Conservation (phyloP, 768 basidiomycete genomes). For the Kwoniella sp. region DNA sequence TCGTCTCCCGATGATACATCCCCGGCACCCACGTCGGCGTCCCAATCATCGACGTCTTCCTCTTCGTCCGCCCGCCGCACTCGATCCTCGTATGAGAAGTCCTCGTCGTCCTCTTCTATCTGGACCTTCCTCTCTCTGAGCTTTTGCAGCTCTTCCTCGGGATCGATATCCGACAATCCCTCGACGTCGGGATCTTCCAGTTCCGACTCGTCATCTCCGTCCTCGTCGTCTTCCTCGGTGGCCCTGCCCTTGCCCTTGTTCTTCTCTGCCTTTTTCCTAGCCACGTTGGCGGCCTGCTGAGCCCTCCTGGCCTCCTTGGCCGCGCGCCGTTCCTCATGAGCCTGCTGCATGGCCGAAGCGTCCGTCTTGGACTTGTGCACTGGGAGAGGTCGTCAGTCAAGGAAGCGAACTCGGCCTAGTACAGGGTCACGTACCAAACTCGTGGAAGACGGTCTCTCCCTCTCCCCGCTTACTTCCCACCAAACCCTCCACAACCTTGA, state of each 20-base stretch:
- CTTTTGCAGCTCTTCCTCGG: slow-evolving; percentile 50
- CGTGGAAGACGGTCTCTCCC: slow-evolving; percentile 88
- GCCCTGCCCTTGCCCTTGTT: slow-evolving; percentile 28
- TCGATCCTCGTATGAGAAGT: slow-evolving; percentile 19
- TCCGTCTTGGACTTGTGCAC: slow-evolving; percentile 88
- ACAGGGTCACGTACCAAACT: slow-evolving; percentile 65
- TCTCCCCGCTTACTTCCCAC: slow-evolving; percentile 70
- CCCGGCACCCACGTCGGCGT: slow-evolving; percentile 21
- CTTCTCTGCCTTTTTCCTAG: slow-evolving; percentile 63
- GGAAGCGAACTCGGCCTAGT: not conserved
- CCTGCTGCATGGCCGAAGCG: slow-evolving; percentile 61
- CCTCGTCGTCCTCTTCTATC: slow-evolving; percentile 16
- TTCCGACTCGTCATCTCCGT: slow-evolving; percentile 37
- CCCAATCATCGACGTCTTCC: slow-evolving; percentile 38
- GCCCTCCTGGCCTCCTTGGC: slow-evolving; percentile 71
- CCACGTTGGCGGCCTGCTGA: slow-evolving; percentile 88
- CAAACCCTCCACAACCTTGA: slow-evolving; percentile 90
- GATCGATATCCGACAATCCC: slow-evolving; percentile 52
- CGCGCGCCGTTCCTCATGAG: slow-evolving; percentile 72
- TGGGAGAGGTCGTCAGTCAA: slow-evolving; percentile 46
- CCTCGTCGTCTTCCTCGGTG: slow-evolving; percentile 24
- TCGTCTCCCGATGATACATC: slow-evolving; percentile 27
- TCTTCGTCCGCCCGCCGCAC: slow-evolving; percentile 32
- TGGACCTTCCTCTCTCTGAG: slow-evolving; percentile 47
- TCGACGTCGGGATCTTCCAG: slow-evolving; percentile 51